phyloP scores from a whole-genome alignment of 306 rosid genomes.

The Vigna nakashimae region DNA sequence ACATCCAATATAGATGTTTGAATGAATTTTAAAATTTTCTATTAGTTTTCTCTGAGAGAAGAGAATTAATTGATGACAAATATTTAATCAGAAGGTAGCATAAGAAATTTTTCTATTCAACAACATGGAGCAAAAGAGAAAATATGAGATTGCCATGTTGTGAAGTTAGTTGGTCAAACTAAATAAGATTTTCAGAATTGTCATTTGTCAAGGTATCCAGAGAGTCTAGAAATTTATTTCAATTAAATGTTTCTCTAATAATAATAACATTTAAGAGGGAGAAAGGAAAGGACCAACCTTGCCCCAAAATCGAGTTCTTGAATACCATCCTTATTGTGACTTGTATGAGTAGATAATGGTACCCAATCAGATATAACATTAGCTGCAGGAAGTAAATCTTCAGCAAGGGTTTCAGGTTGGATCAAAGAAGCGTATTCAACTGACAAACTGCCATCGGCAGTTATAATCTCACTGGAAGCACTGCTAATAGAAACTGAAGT shows the following conservation, averaged over 20 bases:
- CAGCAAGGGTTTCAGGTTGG: conserved; percentile 54
- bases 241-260: conserved; percentile 29
- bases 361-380: conserved; percentile 90
- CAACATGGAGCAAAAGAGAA: conserved; percentile 24
- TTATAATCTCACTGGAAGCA: conserved; percentile 44
- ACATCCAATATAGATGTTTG: conserved; percentile 16
- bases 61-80: background rate
- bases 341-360: conserved; percentile 53
- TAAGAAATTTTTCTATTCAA: conserved; percentile 11
- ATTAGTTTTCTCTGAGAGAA: background rate
- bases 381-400: conserved; percentile 66
- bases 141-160: conserved; percentile 19
- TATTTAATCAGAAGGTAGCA: conserved; percentile 12
- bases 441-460: conserved; percentile 50
- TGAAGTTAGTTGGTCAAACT: conserved; percentile 28
- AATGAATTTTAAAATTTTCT: conserved; percentile 24
- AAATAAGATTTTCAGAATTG: conserved; percentile 27
- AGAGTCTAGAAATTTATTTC: conserved; percentile 21
- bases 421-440: conserved; percentile 46
- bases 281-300: conserved; percentile 64
- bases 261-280: conserved; percentile 34
- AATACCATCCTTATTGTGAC: conserved; percentile 51
- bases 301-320: conserved; percentile 92
- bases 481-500: conserved; percentile 48
- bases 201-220: conserved; percentile 4